Base-by-base conservation (phyloP, 371 early-diverging fungal species). In the Lichtheimia hyalospora region DNA sequence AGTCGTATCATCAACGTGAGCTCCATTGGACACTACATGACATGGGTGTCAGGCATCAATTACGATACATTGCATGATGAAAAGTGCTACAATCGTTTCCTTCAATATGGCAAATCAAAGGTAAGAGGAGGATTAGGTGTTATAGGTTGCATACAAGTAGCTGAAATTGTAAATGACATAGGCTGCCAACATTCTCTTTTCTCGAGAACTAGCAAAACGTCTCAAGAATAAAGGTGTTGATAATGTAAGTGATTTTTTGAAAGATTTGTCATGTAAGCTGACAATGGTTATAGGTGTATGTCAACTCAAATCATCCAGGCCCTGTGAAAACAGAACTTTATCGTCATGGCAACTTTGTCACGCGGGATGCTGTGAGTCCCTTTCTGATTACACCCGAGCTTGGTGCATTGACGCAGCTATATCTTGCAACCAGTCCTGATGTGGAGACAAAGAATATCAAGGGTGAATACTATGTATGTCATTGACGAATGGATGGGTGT, bases 361-460 rank as follows among this genome's bases (percentile, higher is more conserved):
- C 3, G 34, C 15, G 27, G 25, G 39, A 15, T 40, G 12, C 3
- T 52, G 28, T 61, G n/a, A 40, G 54, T 8, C 6, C 5, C 39
- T 13, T 68, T n/a, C 27, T 61, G 6, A 60, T 77, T 14, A 61
- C 70, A 2, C 61, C 73, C 3, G 70, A 77, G 25, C 73, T 79
- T 15, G 91, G 89, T 10, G 83, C 89, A 1, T 64, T 87, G 52
- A 84, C 87, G 0, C 79, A 84, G 40, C 67, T 91, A 12, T 87
- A 84, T 52, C 65, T 85, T 40, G 88, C 90, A 0, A 76, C 89
- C 6, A 82, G 86, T 10, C 85, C 86, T 8, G 87, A 89, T 28
- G 78, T 89, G 1, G 78, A 81, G 64, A 58, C 63, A 39, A 73
- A 75, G 64, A 66, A 74, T 6, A 65, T 76, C 46, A 69, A 70